Evolutionary conservation across 208 protist species (phyloP).

Genomic region (Tritrichomonas foetus): DNA sequence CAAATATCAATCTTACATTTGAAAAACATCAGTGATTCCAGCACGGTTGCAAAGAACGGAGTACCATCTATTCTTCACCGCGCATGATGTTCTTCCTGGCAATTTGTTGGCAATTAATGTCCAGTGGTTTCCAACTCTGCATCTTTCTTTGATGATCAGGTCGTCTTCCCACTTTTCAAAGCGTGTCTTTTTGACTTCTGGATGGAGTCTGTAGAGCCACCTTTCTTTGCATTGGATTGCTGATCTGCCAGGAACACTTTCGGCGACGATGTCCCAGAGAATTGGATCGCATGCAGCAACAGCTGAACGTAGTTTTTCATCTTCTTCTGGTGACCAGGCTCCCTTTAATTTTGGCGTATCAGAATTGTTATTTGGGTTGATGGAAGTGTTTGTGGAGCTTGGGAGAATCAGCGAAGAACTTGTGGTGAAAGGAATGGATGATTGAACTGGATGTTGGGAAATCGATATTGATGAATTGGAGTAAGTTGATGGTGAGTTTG

Average conservation of each 20-base stretch:
- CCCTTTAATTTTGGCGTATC: neutral
- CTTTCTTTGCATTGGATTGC: neutral
- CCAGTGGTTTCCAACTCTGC: neutral
- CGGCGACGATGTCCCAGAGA: neutral
- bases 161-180: conserved; percentile 25
- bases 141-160: neutral
- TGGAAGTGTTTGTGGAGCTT: too few species aligned
- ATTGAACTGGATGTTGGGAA: too few species aligned
- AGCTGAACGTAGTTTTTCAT: neutral
- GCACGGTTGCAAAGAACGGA: neutral
- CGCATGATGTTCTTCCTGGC: neutral
- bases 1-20: too few species aligned
- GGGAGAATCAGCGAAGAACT: too few species aligned
- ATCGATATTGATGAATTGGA: too few species aligned
- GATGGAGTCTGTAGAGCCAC: neutral
- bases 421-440: too few species aligned
- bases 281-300: neutral
- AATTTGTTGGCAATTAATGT: neutral
- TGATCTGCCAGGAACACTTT: neutral
- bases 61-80: conserved; percentile 8
- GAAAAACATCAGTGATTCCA: too few species aligned
- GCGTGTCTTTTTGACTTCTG: neutral
- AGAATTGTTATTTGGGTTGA: too few species aligned
- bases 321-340: neutral
- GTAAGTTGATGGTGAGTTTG: too few species aligned